phyloP scores from a whole-genome alignment of 2,329 filamentous ascomycete genomes.

The Calonectria fujianensis region DNA sequence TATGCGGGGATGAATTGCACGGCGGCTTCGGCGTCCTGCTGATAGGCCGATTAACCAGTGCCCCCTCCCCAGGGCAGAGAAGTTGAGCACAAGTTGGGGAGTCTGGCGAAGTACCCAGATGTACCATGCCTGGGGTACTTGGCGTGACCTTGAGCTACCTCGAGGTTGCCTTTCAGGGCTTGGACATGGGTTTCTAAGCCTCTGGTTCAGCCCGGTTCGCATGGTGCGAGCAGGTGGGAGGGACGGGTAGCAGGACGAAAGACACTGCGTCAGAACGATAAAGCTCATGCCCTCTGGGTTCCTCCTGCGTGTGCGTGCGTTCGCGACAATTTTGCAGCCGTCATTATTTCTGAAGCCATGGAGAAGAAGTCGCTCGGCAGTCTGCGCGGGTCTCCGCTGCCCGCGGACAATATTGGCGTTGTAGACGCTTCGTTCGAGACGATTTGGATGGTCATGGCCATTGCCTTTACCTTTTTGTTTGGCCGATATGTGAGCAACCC shows the following conservation, averaged over 20 bases:
- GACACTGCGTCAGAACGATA: constrained; percentile 1
- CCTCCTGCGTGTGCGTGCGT: not conserved
- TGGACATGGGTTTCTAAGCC: not conserved
- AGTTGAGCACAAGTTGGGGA: not conserved
- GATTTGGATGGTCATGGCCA: constrained; percentile 34
- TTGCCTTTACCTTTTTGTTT: constrained; percentile 17
- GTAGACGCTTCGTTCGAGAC: constrained; percentile 35
- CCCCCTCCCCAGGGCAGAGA: not conserved
- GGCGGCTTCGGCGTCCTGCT: not conserved
- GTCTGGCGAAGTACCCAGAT: constrained; percentile 8
- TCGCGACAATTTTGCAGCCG: not conserved
- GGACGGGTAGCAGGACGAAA: not conserved
- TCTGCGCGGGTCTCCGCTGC: constrained; percentile 28
- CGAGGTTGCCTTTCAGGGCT: not conserved
- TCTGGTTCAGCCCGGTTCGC: not conserved
- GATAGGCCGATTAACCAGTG: not conserved
- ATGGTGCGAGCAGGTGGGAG: not conserved
- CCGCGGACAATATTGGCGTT: not conserved
- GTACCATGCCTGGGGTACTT: constrained; percentile 23
- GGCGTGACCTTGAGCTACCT: constrained; percentile 18
- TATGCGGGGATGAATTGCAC: not conserved
- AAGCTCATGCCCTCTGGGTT: not conserved
- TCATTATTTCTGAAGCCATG: constrained; percentile 17
- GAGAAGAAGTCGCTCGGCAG: constrained; percentile 36
- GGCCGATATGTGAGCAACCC: not conserved